These are phyloP conservation scores for Blastobotrys aristatus DNA, from an alignment of 1,139 yeast genomes.

Conservation along the genomic window DNA sequence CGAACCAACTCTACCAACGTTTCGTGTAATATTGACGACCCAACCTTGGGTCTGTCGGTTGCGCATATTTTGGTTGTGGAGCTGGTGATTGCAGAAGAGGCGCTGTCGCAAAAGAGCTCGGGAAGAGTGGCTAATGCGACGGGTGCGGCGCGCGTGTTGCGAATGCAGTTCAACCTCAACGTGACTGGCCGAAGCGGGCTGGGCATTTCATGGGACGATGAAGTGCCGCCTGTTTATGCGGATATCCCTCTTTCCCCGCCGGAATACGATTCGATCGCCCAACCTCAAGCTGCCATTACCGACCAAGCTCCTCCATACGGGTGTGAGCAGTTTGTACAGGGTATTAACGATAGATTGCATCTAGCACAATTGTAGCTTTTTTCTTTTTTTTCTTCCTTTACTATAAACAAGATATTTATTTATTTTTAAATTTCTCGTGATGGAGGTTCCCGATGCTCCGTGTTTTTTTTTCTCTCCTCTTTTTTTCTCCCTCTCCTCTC, in stretches of 20 bases:
- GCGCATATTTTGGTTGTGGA: constrained; percentile 75
- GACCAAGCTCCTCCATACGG: constrained; percentile 23
- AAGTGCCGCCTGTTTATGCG: constrained; percentile 93
- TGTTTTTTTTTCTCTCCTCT: neutral
- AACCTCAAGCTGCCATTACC: constrained; percentile 29
- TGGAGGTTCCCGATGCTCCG: no score
- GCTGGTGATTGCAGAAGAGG: constrained; percentile 89
- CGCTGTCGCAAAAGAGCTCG: constrained; percentile 35
- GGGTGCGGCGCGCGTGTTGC: constrained; percentile 87
- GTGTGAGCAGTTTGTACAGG: constrained; percentile 12
- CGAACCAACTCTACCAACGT: constrained; percentile 48
- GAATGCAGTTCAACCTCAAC: constrained; percentile 85
- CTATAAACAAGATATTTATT: no score
- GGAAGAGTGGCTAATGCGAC: constrained; percentile 45
- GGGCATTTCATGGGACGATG: constrained; percentile 98
- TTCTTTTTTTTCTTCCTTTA: neutral
- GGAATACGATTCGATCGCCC: constrained; percentile 44
- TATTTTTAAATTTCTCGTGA: neutral
- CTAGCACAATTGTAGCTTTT: constrained; percentile 12
- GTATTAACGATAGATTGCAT: constrained; percentile 14
- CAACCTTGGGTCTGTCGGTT: constrained; percentile 70
- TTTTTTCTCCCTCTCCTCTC: neutral
- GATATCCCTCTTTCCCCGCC: constrained; percentile 90
- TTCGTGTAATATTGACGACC: constrained; percentile 78
- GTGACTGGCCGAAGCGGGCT: constrained; percentile 89